Percentiles rank a stretch among this genome's conserved stretches.
Conservation (phyloP, 257 asterid species). For the Przewalskia tangutica region DNA sequence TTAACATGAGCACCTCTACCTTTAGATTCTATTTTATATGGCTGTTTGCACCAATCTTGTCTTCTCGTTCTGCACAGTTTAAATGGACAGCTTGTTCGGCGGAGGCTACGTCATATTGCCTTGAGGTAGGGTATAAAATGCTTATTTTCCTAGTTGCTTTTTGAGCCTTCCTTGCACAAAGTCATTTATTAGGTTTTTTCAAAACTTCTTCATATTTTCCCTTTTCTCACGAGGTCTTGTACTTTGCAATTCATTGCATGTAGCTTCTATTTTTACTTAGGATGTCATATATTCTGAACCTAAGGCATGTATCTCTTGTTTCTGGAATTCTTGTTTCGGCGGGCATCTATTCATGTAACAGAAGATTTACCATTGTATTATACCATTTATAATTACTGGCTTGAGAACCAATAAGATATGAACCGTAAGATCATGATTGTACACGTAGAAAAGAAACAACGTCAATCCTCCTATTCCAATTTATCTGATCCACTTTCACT, state of each 20-base stretch:
- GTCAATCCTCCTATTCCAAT: not conserved
- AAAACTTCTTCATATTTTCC: not conserved
- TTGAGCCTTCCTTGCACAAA: not conserved
- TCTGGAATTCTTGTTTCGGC: not conserved
- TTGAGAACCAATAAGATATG: not conserved
- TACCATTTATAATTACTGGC: not conserved
- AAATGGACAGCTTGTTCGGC: conserved; percentile 75
- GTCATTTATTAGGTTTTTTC: not conserved
- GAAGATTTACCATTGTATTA: not conserved
- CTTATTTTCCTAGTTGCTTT: not conserved
- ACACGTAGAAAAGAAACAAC: not conserved
- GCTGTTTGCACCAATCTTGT: not conserved
- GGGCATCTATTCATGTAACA: not conserved
- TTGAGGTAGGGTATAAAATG: conserved; percentile 46
- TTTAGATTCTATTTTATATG: not conserved
- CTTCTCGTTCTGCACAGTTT: conserved; percentile 36
- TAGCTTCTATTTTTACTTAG: not conserved
- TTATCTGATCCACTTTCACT: not conserved
- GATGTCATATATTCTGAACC: not conserved
- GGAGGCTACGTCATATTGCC: conserved; percentile 85
- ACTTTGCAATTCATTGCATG: not conserved
- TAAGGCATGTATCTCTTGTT: not conserved
- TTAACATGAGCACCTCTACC: not conserved
- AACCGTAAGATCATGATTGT: not conserved
- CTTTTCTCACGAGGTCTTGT: not conserved